phyloP scores from a whole-genome alignment of 1,284 basidiomycete species.

The Gymnopus androsaceus region DNA sequence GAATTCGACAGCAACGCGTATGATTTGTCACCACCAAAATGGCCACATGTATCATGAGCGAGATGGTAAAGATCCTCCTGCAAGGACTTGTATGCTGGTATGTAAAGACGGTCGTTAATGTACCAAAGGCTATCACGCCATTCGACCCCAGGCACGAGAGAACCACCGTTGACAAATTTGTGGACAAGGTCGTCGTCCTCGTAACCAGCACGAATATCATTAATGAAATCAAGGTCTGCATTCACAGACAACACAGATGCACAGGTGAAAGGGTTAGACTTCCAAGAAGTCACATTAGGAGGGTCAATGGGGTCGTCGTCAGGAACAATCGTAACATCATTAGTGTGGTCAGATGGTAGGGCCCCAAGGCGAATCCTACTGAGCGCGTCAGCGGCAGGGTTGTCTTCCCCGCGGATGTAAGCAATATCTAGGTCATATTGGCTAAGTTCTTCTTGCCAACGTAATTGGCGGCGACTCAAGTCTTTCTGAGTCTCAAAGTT shows the following conservation, averaged over 20 bases:
- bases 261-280: background rate
- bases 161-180: background rate
- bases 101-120: background rate
- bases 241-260: background rate
- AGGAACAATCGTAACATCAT: background rate
- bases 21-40: slow-evolving; percentile 25
- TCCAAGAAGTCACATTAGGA: background rate
- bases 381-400: slow-evolving; percentile 22
- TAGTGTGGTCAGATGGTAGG: background rate
- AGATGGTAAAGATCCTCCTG: slow-evolving; percentile 24
- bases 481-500: slow-evolving; percentile 37
- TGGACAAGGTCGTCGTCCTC: background rate
- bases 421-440: slow-evolving; percentile 28
- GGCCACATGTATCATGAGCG: slow-evolving; percentile 23
- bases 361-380: background rate
- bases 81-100: background rate
- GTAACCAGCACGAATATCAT: background rate
- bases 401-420: slow-evolving; percentile 23
- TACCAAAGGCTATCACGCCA: background rate
- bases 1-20: slow-evolving; percentile 19
- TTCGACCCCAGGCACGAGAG: background rate
- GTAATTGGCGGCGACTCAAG: slow-evolving; percentile 32
- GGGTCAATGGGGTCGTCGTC: background rate
- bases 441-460: slow-evolving; percentile 36
- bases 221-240: background rate